Percentiles rank a stretch among this genome's conserved stretches.
These are phyloP conservation scores for Rutstroemia sydowiana DNA, from an alignment of 2,329 filamentous ascomycete genomes.

Conservation along the genomic window DNA sequence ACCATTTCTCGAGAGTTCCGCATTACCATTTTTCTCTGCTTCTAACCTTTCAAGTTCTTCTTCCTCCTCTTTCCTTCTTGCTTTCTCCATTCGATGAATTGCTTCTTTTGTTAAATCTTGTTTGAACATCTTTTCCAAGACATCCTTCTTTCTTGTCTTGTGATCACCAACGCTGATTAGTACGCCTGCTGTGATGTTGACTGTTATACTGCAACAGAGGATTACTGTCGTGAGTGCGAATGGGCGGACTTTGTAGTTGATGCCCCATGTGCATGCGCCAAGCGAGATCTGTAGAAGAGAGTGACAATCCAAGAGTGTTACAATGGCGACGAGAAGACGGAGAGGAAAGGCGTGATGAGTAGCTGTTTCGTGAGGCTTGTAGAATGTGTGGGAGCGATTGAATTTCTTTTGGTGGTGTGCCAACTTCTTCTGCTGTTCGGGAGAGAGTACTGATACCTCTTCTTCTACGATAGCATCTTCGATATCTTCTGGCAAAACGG, in stretches of 20 bases:
- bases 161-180: slow-evolving; percentile 71
- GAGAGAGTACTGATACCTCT: slow-evolving; percentile 57
- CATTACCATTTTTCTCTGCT: background rate
- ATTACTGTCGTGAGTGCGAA: slow-evolving; percentile 73
- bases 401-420: slow-evolving; percentile 75
- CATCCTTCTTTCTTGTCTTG: slow-evolving; percentile 76
- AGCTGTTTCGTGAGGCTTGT: slow-evolving; percentile 79
- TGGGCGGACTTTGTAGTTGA: slow-evolving; percentile 61
- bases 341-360: slow-evolving; percentile 77
- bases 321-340: slow-evolving; percentile 64
- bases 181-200: slow-evolving; percentile 70
- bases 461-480: slow-evolving; percentile 26
- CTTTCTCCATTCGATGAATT: slow-evolving; percentile 38
- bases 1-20: background rate
- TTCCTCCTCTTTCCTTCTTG: slow-evolving; percentile 17
- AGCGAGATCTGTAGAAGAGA: slow-evolving; percentile 74
- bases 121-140: slow-evolving; percentile 66
- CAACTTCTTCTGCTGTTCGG: slow-evolving; percentile 59
- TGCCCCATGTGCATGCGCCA: slow-evolving; percentile 71
- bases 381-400: slow-evolving; percentile 77
- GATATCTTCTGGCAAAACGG: slow-evolving; percentile 15
- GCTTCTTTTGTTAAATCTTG: slow-evolving; percentile 67
- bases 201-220: slow-evolving; percentile 69
- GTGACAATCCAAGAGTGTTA: slow-evolving; percentile 73
- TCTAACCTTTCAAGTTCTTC: background rate